Evolutionary conservation across 441 rosid species (phyloP), one percentile per base, ranked within the genome.

Genomic region (Daphne laureola): DNA sequence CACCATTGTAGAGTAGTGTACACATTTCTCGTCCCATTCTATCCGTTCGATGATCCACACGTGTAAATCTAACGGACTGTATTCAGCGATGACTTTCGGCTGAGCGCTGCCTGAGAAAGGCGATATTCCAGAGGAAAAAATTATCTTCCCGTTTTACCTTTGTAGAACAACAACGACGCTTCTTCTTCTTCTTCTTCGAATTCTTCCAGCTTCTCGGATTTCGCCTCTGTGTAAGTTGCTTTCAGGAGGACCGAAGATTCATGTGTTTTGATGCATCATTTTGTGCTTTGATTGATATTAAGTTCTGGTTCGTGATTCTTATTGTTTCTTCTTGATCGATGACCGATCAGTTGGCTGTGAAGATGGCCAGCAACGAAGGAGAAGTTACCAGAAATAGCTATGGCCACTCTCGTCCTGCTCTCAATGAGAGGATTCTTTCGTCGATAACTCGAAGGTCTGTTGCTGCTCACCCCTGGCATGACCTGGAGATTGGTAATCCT

Each of bases 381-480:
- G 80, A 73, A 74, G 65, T 58, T 27, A 26, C 27, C 3, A 17
- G 25, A 52, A 68, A 51, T 44, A 60, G 17, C 46, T 56, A 67
- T 3, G 61, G 23, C 14, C 54, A 43, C 23, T 64, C 70, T 63
- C 73, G 55, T 42, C 76, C 57, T 36, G 58, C 52, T 15, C 81
- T 89, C 45, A 91, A 84, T 52, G 91, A 83, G 55, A 82, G 96
- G 65, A 93, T 87, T 50, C 80, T 90, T 58, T 75, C 93, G 14
- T 87, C 96, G 14, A 76, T 93, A 76, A 71, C 91, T 3, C 65
- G 73, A 42, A 73, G 93, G 79, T 78, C 92, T 25, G 66, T 82
- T 43, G 95, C 97, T 67, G 95, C 97, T 55, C 97, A 89, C 77
- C 96, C 98, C 21, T 93, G 97, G 98, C 96, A 93, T 63, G 90